Evolutionary conservation across 495 filamentous ascomycete genomes (phyloP).

Genomic region (Peziza echinospora): DNA sequence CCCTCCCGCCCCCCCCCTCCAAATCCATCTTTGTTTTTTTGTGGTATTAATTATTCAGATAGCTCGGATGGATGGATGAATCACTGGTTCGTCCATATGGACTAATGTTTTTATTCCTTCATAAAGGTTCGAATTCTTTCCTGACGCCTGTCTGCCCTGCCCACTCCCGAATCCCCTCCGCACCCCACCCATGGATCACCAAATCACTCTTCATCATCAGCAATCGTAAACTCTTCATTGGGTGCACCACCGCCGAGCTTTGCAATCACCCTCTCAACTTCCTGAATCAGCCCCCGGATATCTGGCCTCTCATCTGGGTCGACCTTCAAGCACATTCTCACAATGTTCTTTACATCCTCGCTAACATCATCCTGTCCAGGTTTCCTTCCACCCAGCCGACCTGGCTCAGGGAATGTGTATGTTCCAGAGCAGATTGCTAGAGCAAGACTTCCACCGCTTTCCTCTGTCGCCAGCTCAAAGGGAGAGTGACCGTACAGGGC

Average conservation of each 20-base stretch:
- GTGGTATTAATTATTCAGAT: too few species aligned
- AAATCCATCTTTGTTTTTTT: too few species aligned
- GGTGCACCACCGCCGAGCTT: constrained; percentile 29
- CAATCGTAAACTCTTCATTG: background rate
- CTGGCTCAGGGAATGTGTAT: constrained; percentile 11
- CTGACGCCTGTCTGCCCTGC: too few species aligned
- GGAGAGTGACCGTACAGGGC: constrained; percentile 90
- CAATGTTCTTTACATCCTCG: constrained; percentile 60
- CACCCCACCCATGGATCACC: too few species aligned
- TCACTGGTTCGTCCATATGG: too few species aligned
- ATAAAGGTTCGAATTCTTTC: too few species aligned
- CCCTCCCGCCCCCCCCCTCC: too few species aligned
- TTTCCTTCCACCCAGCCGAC: constrained; percentile 29
- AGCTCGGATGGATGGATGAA: too few species aligned
- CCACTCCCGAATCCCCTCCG: too few species aligned
- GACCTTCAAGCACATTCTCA: constrained; percentile 73
- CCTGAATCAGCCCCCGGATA: constrained; percentile 65
- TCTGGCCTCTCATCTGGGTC: constrained; percentile 80
- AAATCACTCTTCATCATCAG: constrained; percentile 45
- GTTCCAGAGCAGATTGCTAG: constrained; percentile 15
- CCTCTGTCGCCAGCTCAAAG: constrained; percentile 84
- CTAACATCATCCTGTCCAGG: constrained; percentile 43
- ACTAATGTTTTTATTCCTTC: too few species aligned
- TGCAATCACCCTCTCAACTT: constrained; percentile 55
- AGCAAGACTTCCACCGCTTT: constrained; percentile 74